These are phyloP conservation scores for Phaeodactylum tricornutum DNA, from an alignment of 108 stramenopile species.

Conservation along the genomic window DNA sequence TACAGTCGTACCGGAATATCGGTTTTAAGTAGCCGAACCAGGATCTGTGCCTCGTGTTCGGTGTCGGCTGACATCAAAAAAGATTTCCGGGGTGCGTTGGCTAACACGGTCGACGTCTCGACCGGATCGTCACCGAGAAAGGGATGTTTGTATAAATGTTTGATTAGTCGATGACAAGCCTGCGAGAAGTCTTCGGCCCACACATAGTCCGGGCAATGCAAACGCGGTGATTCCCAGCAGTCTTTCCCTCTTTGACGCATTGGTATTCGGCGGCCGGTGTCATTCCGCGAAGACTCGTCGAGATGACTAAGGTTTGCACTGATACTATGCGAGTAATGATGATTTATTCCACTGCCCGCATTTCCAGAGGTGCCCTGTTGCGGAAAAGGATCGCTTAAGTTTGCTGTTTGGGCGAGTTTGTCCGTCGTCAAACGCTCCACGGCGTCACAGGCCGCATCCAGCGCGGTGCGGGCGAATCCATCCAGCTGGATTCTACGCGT, in stretches of 20 bases:
- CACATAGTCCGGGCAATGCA: constrained; percentile 73
- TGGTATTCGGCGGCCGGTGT: background rate
- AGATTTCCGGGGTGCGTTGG: background rate
- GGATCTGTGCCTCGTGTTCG: constrained; percentile 17
- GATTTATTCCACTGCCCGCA: background rate
- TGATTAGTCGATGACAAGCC: constrained; percentile 53
- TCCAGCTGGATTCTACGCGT: constrained; percentile 31
- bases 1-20: constrained; percentile 54
- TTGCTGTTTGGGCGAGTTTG: constrained; percentile 57
- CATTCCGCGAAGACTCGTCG: background rate
- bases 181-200: constrained; percentile 74
- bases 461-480: constrained; percentile 55
- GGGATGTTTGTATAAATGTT: constrained; percentile 50
- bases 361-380: background rate
- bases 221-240: constrained; percentile 80
- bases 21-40: constrained; percentile 27
- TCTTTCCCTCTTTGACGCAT: constrained; percentile 36
- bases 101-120: background rate
- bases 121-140: constrained; percentile 13
- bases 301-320: background rate
- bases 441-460: constrained; percentile 52
- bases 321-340: background rate
- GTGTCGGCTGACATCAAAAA: background rate
- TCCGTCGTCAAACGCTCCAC: constrained; percentile 65
- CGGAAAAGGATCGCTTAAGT: constrained; percentile 38